Percentiles rank a stretch among this genome's conserved stretches.
Evolutionary conservation across 2,329 filamentous ascomycete species (phyloP).

Genomic region (Arthrobotrys entomopaga): DNA sequence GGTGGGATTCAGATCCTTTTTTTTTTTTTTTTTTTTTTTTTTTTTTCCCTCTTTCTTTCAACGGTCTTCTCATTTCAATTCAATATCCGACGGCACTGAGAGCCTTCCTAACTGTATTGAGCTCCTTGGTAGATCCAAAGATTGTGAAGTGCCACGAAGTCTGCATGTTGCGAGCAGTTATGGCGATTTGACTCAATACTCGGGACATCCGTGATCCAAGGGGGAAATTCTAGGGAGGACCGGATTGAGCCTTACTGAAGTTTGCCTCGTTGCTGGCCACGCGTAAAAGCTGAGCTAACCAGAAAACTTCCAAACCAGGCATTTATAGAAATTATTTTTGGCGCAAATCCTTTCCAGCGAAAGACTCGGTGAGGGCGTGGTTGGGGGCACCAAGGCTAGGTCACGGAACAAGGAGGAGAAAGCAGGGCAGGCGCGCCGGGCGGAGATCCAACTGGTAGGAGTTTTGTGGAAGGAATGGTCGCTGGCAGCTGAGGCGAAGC

Average conservation of each 20-base stretch:
- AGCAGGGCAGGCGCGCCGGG: conserved; percentile 51
- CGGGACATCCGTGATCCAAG: conserved; percentile 29
- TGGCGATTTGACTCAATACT: not conserved
- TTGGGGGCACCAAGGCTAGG: conserved; percentile 23
- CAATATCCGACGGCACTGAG: too few species aligned
- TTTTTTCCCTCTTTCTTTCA: too few species aligned
- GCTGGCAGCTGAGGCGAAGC: conserved; percentile 53
- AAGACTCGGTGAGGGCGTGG: conserved; percentile 43
- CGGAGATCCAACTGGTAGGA: conserved; percentile 35
- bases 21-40: too few species aligned
- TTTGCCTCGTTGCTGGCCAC: conserved; percentile 48
- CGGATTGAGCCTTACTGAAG: conserved; percentile 47
- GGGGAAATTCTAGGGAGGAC: not conserved
- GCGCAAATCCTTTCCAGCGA: conserved; percentile 14
- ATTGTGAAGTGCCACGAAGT: conserved; percentile 4
- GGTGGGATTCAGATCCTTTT: too few species aligned
- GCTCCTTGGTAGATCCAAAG: too few species aligned
- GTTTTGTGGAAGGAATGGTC: conserved; percentile 21
- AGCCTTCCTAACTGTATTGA: too few species aligned
- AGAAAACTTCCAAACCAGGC: conserved; percentile 42
- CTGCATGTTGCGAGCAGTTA: not conserved
- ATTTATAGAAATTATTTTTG: conserved; percentile 52
- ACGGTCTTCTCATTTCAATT: too few species aligned
- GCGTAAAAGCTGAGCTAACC: conserved; percentile 45
- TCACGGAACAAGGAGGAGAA: conserved; percentile 34